Evolutionary conservation across 495 filamentous ascomycete genomes (phyloP).

Genomic region (Neurospora sp.): DNA sequence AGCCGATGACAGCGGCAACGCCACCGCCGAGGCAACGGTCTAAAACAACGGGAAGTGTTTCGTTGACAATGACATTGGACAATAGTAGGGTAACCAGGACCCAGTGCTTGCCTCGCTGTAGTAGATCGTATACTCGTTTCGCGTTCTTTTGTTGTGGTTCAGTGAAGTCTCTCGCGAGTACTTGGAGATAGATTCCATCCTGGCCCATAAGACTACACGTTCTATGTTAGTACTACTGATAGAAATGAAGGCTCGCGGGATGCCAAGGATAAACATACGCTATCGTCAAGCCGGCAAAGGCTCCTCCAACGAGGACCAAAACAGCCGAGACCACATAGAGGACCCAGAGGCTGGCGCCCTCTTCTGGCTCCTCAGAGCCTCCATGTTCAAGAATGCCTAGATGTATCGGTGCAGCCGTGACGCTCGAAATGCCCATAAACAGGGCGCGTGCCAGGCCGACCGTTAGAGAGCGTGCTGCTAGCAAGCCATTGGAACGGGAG

Average conservation of each 20-base stretch:
- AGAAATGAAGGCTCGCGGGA: not conserved
- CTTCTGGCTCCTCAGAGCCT: slow-evolving; percentile 22
- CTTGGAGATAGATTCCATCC: slow-evolving; percentile 95
- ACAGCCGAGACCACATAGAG: slow-evolving; percentile 34
- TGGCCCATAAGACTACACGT: slow-evolving; percentile 58
- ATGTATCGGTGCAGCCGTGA: slow-evolving; percentile 18
- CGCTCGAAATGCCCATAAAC: slow-evolving; percentile 26
- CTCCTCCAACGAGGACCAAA: slow-evolving; percentile 78
- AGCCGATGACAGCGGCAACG: slow-evolving; percentile 85
- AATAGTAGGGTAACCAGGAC: slow-evolving; percentile 92
- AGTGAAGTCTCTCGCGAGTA: slow-evolving; percentile 63
- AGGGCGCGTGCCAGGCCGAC: slow-evolving; percentile 30
- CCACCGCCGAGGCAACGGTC: slow-evolving; percentile 90
- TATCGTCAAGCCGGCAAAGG: slow-evolving; percentile 95
- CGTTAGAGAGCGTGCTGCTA: slow-evolving; percentile 25
- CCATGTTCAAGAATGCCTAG: slow-evolving; percentile 10
- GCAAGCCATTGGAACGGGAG: slow-evolving; percentile 20
- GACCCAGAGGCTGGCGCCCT: slow-evolving; percentile 32
- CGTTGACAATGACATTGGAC: slow-evolving; percentile 97
- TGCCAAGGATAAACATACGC: slow-evolving; percentile 38
- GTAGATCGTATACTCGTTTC: slow-evolving; percentile 61
- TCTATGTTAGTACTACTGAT: not conserved
- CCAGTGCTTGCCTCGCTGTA: slow-evolving; percentile 93
- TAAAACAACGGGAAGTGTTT: slow-evolving; percentile 89
- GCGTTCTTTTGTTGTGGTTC: slow-evolving; percentile 80